Evolutionary conservation across 495 filamentous ascomycete species (phyloP).

Genomic region (Podospora pseudoanserina): DNA sequence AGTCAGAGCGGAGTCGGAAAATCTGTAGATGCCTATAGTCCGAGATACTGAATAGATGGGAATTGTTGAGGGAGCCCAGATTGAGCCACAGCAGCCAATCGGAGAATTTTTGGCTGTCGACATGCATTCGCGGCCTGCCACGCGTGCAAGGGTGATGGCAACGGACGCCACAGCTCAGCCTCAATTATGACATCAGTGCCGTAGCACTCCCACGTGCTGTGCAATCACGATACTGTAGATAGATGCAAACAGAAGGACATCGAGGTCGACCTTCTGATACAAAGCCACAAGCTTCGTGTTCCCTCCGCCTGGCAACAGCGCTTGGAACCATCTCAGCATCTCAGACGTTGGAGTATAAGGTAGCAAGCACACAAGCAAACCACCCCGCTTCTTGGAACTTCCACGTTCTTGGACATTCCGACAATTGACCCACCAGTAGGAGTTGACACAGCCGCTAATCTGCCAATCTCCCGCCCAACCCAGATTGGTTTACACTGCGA

Average conservation of each 20-base stretch:
- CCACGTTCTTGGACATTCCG: background rate
- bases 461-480: slow-evolving; percentile 1
- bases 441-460: background rate
- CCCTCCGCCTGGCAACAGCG: background rate
- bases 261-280: background rate
- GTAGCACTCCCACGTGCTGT: background rate
- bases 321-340: too few species aligned
- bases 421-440: background rate
- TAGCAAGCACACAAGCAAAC: background rate
- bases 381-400: background rate
- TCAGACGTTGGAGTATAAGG: background rate
- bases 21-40: background rate
- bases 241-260: background rate
- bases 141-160: background rate
- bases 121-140: background rate
- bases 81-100: background rate
- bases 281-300: background rate
- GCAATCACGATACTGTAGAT: background rate
- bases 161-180: background rate
- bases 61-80: background rate
- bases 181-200: background rate
- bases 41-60: background rate
- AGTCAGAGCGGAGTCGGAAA: background rate
- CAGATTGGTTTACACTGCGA: background rate
- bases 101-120: background rate